Base-by-base conservation (phyloP, 176 grass and related monocot species). In the Secale cereale region DNA sequence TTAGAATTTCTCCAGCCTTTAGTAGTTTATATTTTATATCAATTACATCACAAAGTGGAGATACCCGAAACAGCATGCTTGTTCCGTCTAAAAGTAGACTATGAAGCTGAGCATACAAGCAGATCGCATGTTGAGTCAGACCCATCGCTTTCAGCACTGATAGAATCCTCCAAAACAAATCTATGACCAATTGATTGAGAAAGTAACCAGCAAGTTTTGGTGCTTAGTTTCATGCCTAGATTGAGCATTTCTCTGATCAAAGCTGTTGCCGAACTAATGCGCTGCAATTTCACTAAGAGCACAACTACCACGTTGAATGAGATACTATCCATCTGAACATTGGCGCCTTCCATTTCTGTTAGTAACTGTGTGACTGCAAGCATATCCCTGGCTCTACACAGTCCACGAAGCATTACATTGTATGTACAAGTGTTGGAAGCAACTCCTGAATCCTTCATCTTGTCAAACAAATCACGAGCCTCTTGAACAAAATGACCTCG, bases 331-430 rank as follows among this genome's bases (percentile, higher is more conserved):
- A 98, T 85, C 76, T 86, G 86, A 81, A 93, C 73, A 83, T 46
- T 78, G 14, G 81, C 80, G 60, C 27, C 56, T 84, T 94, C 83
- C 93, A 98, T 95, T 89, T 98, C 89, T 91, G 72, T 86, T 69
- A 94, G 75, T 39, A 93, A 72, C 69, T 79, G 81, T 23, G 69
- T 86, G 39, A 95, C 85, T 64, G 89, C 86, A 78, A 76, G 32
- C 60, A 85, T 78, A 83, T 98, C 78, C 41, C 86, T 95, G 65
- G 87, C 82, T 82, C 85, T 88, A 83, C 89, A 92, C 78, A 91
- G 74, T 81, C 93, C 96, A 79, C 59, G 59, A 86, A 98, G 89
- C 80, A 98, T 98, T 78, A 94, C 83, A 89, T 94, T 98, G 68
- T 95, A 98, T 36, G 89, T 94, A 85, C 79, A 90, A 37, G 85